Evolutionary conservation across 768 basidiomycete genomes (phyloP).

Genomic region (Crassisporium funariophilum): DNA sequence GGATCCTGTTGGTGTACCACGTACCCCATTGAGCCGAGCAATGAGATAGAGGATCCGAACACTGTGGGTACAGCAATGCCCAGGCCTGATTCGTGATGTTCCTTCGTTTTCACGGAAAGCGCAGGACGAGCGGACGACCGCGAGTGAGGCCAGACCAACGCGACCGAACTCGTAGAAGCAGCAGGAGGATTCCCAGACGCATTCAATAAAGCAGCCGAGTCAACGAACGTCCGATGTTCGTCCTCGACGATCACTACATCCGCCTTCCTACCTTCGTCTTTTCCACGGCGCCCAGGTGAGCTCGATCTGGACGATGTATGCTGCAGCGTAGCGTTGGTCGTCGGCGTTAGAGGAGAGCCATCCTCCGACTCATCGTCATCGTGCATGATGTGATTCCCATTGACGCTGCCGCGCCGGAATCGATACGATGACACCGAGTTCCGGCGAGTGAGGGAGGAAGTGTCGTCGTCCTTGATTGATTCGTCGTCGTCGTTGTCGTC

Average conservation of each 20-base stretch:
- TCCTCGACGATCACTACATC: background rate
- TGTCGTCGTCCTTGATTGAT: constrained; percentile 26
- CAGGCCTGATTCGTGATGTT: too few relatives aligned
- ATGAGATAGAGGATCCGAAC: constrained; percentile 27
- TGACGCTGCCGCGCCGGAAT: constrained; percentile 3
- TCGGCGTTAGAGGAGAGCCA: background rate
- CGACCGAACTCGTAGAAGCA: background rate
- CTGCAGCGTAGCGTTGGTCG: background rate
- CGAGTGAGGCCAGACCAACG: constrained; percentile 3
- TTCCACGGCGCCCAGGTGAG: background rate
- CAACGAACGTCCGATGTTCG: background rate
- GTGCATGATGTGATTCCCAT: background rate
- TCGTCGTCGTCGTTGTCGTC: constrained; percentile 34
- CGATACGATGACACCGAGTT: constrained; percentile 18
- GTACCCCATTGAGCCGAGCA: constrained; percentile 26
- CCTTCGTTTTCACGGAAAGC: constrained; percentile 11
- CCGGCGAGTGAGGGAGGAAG: constrained; percentile 21
- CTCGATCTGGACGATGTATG: background rate
- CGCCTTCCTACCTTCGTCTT: background rate
- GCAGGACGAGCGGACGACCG: constrained; percentile 10
- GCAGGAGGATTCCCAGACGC: background rate
- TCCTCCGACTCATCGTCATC: constrained; percentile 2
- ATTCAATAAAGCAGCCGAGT: background rate
- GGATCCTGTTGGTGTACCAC: constrained; percentile 17
- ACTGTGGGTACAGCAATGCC: too few relatives aligned